Evolutionary conservation across 352 stramenopile species (phyloP).

Genomic region (Pythium rhizo-oryzae): DNA sequence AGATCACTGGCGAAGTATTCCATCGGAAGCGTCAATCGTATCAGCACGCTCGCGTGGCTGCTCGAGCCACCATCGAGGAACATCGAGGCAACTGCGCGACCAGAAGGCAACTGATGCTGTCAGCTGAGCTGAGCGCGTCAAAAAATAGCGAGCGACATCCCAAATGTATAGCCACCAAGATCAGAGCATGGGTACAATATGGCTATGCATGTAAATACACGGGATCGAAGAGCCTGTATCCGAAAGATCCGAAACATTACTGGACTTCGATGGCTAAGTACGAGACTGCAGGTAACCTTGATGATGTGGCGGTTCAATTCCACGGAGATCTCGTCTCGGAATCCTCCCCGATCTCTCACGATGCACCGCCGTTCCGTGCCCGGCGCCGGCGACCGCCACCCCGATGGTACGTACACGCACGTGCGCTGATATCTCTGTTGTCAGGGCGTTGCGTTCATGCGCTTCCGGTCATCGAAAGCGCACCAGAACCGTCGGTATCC

Average conservation of each 20-base stretch:
- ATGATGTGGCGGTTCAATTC: slow-evolving; percentile 15
- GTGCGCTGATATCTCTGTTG: not conserved
- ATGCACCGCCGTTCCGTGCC: slow-evolving; percentile 37
- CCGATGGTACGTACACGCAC: slow-evolving; percentile 12
- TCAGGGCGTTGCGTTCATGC: not conserved
- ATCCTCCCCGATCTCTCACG: not conserved
- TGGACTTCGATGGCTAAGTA: not conserved
- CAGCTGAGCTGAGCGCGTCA: not conserved
- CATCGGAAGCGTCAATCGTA: too few relatives aligned
- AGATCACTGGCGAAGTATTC: too few relatives aligned
- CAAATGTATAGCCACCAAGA: not conserved
- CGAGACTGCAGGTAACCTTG: slow-evolving; percentile 12
- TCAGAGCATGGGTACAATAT: slow-evolving; percentile 5
- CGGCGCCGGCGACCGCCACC: slow-evolving; percentile 8
- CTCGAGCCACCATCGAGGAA: not conserved
- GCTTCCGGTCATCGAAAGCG: not conserved
- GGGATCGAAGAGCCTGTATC: not conserved
- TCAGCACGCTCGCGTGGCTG: not conserved
- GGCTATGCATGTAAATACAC: not conserved
- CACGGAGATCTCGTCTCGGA: slow-evolving; percentile 3
- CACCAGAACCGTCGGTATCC: slow-evolving; percentile 5
- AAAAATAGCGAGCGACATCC: not conserved
- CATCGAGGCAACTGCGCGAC: not conserved
- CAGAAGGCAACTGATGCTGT: not conserved
- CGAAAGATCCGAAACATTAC: not conserved